Evolutionary conservation across 768 basidiomycete species (phyloP).

Genomic region (Suillus alpinus): DNA sequence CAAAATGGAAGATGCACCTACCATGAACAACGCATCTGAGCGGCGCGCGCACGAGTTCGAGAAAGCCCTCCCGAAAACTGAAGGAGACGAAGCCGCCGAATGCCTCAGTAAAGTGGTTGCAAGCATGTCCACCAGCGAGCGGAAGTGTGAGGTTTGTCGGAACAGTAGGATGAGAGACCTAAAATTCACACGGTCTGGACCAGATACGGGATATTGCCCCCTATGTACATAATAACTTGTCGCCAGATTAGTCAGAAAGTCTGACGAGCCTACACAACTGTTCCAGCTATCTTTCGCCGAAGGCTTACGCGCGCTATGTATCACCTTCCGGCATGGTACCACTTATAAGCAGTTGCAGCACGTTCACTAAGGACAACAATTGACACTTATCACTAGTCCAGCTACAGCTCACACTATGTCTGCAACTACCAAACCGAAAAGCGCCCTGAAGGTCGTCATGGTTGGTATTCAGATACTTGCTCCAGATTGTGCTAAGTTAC

Average conservation of each 20-base stretch:
- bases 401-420: conserved; percentile 17
- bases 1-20: conserved; percentile 38
- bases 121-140: conserved; percentile 20
- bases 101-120: conserved; percentile 12
- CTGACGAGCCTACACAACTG: not conserved
- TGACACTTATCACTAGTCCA: not conserved
- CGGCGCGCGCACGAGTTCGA: conserved; percentile 42
- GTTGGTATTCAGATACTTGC: conserved; percentile 19
- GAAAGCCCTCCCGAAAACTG: conserved; percentile 24
- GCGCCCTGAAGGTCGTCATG: conserved; percentile 50
- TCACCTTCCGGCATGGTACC: not conserved
- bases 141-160: conserved; percentile 1
- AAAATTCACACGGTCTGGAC: conserved; percentile 6
- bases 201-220: not conserved
- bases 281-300: not conserved
- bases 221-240: not conserved
- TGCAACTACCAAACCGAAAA: conserved; percentile 31
- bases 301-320: not conserved
- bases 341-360: not conserved
- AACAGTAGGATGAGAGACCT: not conserved
- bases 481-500: not conserved
- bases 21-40: conserved; percentile 88
- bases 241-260: too few species aligned
- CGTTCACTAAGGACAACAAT: not conserved
- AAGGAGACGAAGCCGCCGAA: conserved; percentile 16